Evolutionary conservation across 345 rosid genomes (phyloP), one percentile per base, ranked within the genome.

Genomic region (Camelina hispida): DNA sequence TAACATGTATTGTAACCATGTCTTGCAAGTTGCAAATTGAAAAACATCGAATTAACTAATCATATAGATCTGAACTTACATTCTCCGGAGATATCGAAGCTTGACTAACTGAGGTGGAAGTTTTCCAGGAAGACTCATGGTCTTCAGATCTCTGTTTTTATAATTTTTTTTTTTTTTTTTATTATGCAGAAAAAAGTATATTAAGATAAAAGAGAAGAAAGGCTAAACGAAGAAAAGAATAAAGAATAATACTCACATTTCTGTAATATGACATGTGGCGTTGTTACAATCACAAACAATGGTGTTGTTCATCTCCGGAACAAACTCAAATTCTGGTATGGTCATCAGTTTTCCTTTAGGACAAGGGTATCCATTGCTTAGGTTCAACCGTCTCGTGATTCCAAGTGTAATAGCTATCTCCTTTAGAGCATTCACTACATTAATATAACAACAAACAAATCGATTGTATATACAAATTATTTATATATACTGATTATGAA

Each of bases 341-440:
- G 23, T 62, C n/a, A 46, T 48, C 14, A 71, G 58, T 17, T 23
- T 32, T 61, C 2, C 0, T 16, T 22, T 32, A 18, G 9, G 4
- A 25, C 76, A 72, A 20, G 69, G 69, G n/a, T 72, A 15, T 72
- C 32, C 59, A 7, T 57, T 2, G 3, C 28, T 50, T 63, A 62
- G 44, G 62, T 62, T 42, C 17, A 72, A 6, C 6, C 30, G 30
- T 28, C 11, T 30, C 43, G 62, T 72, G 5, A 53, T 25, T n/a
- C 69, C 76, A n/a, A 72, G 76, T 38, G 69, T 72, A 5, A 13
- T 18, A 62, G 62, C 62, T 35, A 62, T 62, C 30, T 72, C 51
- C 18, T 6, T 46, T 7, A 72, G 69, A 7, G 76, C 69, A 4
- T 61, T 14, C 14, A 63, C 76, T 64, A 35, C 52, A 63, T 56